These are phyloP conservation scores for Candida mattraensis DNA, from an alignment of 805 yeast genomes.

Conservation along the genomic window DNA sequence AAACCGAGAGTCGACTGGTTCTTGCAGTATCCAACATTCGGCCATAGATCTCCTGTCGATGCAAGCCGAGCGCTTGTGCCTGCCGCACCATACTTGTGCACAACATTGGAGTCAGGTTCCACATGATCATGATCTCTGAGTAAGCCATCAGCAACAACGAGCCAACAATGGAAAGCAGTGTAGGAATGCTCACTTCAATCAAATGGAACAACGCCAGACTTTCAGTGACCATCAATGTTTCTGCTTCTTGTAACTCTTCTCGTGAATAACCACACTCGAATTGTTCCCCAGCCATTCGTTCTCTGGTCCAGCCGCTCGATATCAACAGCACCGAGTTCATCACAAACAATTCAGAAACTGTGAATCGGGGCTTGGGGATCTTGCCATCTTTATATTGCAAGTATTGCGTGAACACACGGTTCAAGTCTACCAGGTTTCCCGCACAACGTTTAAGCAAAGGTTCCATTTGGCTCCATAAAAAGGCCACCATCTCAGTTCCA, in stretches of 20 bases:
- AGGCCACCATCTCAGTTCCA: conserved; percentile 20
- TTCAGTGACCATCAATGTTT: conserved; percentile 36
- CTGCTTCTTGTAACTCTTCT: conserved; percentile 28
- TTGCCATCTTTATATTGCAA: conserved; percentile 28
- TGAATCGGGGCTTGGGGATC: conserved; percentile 23
- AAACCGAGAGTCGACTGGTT: conserved; percentile 39
- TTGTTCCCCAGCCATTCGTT: conserved; percentile 3
- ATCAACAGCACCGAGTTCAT: conserved; percentile 32
- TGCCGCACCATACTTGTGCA: conserved; percentile 48
- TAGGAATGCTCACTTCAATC: conserved; percentile 49
- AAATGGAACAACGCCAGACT: conserved; percentile 54
- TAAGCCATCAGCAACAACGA: conserved; percentile 46
- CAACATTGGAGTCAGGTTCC: conserved; percentile 43
- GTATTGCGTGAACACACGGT: conserved; percentile 15
- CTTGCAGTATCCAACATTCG: conserved; percentile 39
- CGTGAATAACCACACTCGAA: conserved; percentile 8
- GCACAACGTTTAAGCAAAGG: conserved; percentile 1
- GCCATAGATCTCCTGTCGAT: conserved; percentile 45
- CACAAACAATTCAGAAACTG: conserved; percentile 34
- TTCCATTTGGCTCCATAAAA: conserved; percentile 13
- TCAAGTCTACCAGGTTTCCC: conserved; percentile 8
- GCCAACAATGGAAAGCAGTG: conserved; percentile 50
- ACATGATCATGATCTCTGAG: conserved; percentile 32
- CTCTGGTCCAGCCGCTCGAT: conserved; percentile 15
- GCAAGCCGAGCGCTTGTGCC: conserved; percentile 59